Base-by-base conservation (phyloP, 1,284 basidiomycete genomes). In the Ganoderma boninense region DNA sequence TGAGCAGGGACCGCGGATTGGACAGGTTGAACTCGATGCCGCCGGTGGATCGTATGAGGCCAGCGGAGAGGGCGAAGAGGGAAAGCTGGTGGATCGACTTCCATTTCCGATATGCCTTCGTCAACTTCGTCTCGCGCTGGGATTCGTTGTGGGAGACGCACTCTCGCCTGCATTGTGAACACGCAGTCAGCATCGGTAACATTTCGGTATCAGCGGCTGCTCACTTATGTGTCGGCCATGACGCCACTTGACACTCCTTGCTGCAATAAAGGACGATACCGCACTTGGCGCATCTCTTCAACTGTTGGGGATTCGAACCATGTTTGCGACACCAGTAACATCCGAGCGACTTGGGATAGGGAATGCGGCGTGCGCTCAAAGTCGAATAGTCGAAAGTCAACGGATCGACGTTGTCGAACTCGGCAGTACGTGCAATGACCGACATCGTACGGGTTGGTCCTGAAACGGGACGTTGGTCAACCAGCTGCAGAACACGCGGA, bases 191-290 rank as follows among this genome's bases (percentile, higher is more conserved):
- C 23, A 57, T 20, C 6, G 13, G 5, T 26, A 23, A 6, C 49
- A 26, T 13, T 23, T 49, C 46, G 46, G n/a, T 18, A 8, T 56
- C 7, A 26, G 49, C 49, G 4, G 14, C 23, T 7, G n/a, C 62
- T 46, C 44, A 64, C 62, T 64, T 64, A 26, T 64, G 62, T 32
- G 44, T 49, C 20, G 43, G 43, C 62, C 62, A 64, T 16, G 43
- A 29, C 3, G 42, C 44, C 14, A 46, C 44, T 26, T 64, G 62
- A 29, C 62, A 64, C 3, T 64, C 62, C 32, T 46, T 64, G 44
- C 62, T 38, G 44, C 62, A 64, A 26, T 64, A 64, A 4, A 32
- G 26, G 16, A 32, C 62, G 29, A 52, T 38, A 20, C 26, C 8
- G 29, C 62, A 64, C 20, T 29, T 44, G 29, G 43, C 32, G 29